Evolutionary conservation across 495 filamentous ascomycete genomes (phyloP).

Genomic region (Cercophora scortea): DNA sequence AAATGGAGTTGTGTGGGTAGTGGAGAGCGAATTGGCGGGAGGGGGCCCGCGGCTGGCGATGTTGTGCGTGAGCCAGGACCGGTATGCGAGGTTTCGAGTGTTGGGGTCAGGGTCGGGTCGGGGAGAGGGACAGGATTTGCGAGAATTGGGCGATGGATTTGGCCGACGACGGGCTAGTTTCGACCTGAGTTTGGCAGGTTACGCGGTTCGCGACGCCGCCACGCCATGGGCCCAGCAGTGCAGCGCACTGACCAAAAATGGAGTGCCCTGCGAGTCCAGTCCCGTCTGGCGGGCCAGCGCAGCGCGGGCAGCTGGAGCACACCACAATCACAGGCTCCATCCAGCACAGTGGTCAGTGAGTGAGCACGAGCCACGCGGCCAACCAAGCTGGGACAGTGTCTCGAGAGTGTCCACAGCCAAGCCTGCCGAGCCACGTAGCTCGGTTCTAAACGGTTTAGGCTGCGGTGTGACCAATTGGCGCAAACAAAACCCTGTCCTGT

Average conservation of each 20-base stretch:
- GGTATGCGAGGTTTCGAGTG: neutral
- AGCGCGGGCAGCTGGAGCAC: neutral
- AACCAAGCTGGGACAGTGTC: neutral
- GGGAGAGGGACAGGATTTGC: constrained; percentile 12
- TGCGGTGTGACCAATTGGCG: constrained; percentile 5
- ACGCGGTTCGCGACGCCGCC: constrained; percentile 29
- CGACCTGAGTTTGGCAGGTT: constrained; percentile 12
- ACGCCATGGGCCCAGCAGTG: constrained; percentile 13
- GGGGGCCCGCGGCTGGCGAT: constrained; percentile 1
- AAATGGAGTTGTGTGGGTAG: neutral
- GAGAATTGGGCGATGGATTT: constrained; percentile 19
- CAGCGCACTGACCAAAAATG: constrained; percentile 11
- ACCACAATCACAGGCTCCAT: neutral
- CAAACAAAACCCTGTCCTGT: neutral
- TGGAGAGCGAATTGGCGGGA: constrained; percentile 4
- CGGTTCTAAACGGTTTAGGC: neutral
- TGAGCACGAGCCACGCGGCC: constrained; percentile 13
- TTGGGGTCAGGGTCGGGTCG: constrained; percentile 3
- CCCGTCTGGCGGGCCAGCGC: neutral
- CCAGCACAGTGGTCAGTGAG: neutral
- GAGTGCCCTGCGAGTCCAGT: neutral
- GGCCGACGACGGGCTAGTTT: constrained; percentile 8
- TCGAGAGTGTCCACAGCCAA: constrained; percentile 1
- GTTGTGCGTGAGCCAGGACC: constrained; percentile 7
- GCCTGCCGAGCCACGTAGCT: constrained; percentile 4